Evolutionary conservation across 495 filamentous ascomycete genomes (phyloP).

Genomic region (Aspergillus kassunensis): DNA sequence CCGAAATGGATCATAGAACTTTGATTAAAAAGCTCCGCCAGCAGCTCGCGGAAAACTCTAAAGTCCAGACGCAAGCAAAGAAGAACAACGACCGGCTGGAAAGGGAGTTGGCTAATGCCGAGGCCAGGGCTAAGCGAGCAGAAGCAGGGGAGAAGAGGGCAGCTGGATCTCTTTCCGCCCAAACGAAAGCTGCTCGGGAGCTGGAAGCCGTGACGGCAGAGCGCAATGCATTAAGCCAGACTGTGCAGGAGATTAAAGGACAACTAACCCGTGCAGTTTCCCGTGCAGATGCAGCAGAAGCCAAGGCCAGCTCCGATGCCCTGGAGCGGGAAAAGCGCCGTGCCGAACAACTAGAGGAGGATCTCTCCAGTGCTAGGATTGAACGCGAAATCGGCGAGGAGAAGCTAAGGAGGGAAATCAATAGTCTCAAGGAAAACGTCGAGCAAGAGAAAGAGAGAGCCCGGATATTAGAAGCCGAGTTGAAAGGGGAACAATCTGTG

Average conservation of each 20-base stretch:
- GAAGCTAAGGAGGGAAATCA: constrained; percentile 62
- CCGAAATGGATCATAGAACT: constrained; percentile 76
- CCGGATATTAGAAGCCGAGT: constrained; percentile 66
- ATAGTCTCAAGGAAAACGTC: constrained; percentile 63
- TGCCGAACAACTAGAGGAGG: constrained; percentile 65
- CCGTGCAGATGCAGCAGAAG: constrained; percentile 64
- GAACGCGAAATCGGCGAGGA: constrained; percentile 75
- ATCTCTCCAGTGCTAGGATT: constrained; percentile 64
- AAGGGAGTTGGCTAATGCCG: constrained; percentile 52
- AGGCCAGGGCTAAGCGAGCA: constrained; percentile 58
- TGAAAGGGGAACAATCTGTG: constrained; percentile 73
- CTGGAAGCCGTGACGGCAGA: constrained; percentile 63
- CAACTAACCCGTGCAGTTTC: constrained; percentile 66
- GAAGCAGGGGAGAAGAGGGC: constrained; percentile 64
- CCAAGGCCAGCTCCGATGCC: constrained; percentile 61
- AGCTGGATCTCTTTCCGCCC: constrained; percentile 58
- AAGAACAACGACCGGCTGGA: constrained; percentile 64
- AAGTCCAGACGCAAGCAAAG: constrained; percentile 39
- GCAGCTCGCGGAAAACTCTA: constrained; percentile 53
- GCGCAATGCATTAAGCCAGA: constrained; percentile 58
- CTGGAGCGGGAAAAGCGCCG: constrained; percentile 65
- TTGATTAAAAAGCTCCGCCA: constrained; percentile 84
- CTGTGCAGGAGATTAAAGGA: constrained; percentile 64
- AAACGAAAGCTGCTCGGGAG: constrained; percentile 67
- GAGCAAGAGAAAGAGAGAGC: constrained; percentile 73